Percentiles rank a stretch among this genome's conserved stretches.
Conservation (phyloP, 2,329 filamentous ascomycete species). For the Phoma sp. region DNA sequence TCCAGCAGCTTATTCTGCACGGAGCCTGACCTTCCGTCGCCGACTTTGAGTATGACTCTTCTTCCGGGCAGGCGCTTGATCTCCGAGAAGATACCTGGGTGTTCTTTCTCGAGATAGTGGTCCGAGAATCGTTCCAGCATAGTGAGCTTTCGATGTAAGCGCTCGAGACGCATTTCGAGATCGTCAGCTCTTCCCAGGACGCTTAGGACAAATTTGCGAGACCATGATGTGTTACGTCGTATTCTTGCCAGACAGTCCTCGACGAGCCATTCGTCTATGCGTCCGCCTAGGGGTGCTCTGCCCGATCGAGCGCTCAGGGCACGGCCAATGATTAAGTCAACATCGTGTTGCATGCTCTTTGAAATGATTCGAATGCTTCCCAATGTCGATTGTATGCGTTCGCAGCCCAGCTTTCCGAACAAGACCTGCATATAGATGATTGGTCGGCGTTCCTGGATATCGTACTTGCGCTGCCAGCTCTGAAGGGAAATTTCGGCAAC, state of each 20-base stretch:
- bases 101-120: slow-evolving; percentile 33
- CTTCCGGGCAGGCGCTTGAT: slow-evolving; percentile 35
- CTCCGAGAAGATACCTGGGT: slow-evolving; percentile 31
- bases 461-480: slow-evolving; percentile 35
- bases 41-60: slow-evolving; percentile 23
- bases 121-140: slow-evolving; percentile 34
- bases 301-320: slow-evolving; percentile 22
- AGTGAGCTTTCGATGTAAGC: slow-evolving; percentile 29
- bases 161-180: slow-evolving; percentile 26
- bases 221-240: slow-evolving; percentile 26
- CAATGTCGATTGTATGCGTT: slow-evolving; percentile 22
- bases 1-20: slow-evolving; percentile 28
- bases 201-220: slow-evolving; percentile 29
- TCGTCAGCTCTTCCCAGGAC: slow-evolving; percentile 26
- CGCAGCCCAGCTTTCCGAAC: slow-evolving; percentile 30
- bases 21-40: slow-evolving; percentile 17
- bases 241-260: slow-evolving; percentile 30
- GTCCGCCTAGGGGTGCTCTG: slow-evolving; percentile 1
- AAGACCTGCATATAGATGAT: slow-evolving; percentile 30
- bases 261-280: slow-evolving; percentile 22
- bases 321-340: slow-evolving; percentile 26
- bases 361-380: slow-evolving; percentile 16
- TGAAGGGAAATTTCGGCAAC: slow-evolving; percentile 28
- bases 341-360: slow-evolving; percentile 19
- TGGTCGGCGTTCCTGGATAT: slow-evolving; percentile 28